Evolutionary conservation across 257 asterid species (phyloP), one percentile per base, ranked within the genome.

Genomic region (Parsonsia alboflavescens): DNA sequence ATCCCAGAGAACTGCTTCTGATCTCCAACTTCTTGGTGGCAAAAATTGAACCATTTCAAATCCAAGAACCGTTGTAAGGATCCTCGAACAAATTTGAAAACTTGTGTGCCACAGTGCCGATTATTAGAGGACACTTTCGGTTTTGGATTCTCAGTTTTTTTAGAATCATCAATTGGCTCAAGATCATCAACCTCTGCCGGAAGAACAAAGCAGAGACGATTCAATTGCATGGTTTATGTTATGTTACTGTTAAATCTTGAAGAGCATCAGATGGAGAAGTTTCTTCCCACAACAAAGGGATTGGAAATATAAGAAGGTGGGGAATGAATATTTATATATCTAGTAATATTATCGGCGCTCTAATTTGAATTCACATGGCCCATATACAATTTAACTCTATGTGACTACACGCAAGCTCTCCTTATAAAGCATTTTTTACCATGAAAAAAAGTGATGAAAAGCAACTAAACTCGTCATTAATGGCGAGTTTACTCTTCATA

Each of bases 161-260:
- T 28, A 19, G 61, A 54, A 26, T 76, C 82, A 71, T 81, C 74
- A 49, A 46, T 36, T 10, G 58, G 68, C 9, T 73, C 63, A 26
- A 28, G 30, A 33, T 83, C 90, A 48, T 83, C 90, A 17, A 64
- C 63, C 17, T 89, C 93, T 1, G 85, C 6, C 0, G 98, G 96
- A 28, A 89, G 73, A 66, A 91, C 77, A 86, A 86, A 88, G 48
- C 97, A 93, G 7, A 90, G 75, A 74, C 81, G 82, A 80, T 87
- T 91, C 33, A 87, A 64, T 65, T 88, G 89, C 98, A 93, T 93
- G 78, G 80, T 76, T 76, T 56, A 13, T 16, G 62, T 76, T 56
- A 13, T 16, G 62, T 3, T 57, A 46, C 13, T 21, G 10, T 56
- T 50, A 24, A 19, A 42, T 11, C 26, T 44, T 52, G 75, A 42